phyloP scores from a whole-genome alignment of 1,284 basidiomycete genomes.

The Heterobasidion parviporum region DNA sequence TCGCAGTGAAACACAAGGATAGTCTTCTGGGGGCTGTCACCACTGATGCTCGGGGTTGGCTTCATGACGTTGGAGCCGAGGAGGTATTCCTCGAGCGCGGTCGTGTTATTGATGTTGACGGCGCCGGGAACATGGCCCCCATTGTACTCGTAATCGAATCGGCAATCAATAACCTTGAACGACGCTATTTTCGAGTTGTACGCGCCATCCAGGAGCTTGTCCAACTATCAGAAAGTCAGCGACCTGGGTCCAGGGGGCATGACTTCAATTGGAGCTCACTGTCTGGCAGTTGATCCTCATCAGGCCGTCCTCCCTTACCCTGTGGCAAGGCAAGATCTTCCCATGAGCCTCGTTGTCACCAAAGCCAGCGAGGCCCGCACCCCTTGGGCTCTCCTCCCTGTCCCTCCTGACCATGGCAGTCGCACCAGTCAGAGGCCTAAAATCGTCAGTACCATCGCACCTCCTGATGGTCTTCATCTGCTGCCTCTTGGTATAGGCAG shows the following conservation, averaged over 20 bases:
- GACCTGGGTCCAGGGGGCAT: background rate
- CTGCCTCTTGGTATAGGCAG: constrained; percentile 67
- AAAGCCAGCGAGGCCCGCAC: constrained; percentile 45
- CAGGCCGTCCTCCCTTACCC: constrained; percentile 89
- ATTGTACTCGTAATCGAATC: constrained; percentile 94
- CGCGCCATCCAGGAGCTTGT: constrained; percentile 66
- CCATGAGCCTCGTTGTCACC: constrained; percentile 90
- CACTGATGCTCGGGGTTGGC: constrained; percentile 77
- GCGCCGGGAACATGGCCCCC: constrained; percentile 93
- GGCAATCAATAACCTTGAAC: constrained; percentile 88
- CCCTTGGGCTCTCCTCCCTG: constrained; percentile 36
- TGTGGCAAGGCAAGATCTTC: constrained; percentile 91
- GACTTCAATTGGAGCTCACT: constrained; percentile 31
- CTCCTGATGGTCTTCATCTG: constrained; percentile 65
- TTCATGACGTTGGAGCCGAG: constrained; percentile 50
- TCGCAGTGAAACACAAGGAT: constrained; percentile 97
- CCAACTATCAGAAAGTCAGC: constrained; percentile 40
- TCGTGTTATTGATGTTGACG: constrained; percentile 84
- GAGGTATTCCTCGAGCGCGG: constrained; percentile 75
- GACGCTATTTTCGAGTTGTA: constrained; percentile 59
- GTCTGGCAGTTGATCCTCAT: constrained; percentile 85
- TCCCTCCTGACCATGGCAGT: constrained; percentile 37
- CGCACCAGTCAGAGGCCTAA: constrained; percentile 57
- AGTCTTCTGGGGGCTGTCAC: constrained; percentile 67
- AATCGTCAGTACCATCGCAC: constrained; percentile 73